A percentile compares a stretch with the other conserved stretches of the same genome.
Evolutionary conservation across 2,329 filamentous ascomycete species (phyloP).

Genomic region (Diplodia intermedia): DNA sequence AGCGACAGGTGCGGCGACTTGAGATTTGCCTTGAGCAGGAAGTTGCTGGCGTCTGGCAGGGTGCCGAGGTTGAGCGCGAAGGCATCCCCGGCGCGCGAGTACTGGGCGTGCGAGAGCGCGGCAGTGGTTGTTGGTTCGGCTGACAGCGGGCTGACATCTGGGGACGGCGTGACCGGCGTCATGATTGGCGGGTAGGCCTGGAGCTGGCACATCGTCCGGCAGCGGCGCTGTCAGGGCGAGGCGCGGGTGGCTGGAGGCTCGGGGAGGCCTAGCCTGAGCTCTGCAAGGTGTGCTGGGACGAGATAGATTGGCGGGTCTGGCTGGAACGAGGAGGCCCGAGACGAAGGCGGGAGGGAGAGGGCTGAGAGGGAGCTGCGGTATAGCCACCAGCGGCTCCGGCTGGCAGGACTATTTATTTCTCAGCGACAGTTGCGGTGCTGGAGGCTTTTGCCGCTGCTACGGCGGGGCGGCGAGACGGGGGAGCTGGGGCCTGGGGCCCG

Average conservation of each 20-base stretch:
- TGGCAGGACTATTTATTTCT: slow-evolving; percentile 18
- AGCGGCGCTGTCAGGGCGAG: slow-evolving; percentile 11
- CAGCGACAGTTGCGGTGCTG: neutral
- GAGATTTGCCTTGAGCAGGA: slow-evolving; percentile 48
- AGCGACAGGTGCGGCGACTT: slow-evolving; percentile 47
- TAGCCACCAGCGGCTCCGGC: slow-evolving; percentile 12
- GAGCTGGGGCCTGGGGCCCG: neutral
- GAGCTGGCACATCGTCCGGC: slow-evolving; percentile 29
- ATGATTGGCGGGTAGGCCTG: slow-evolving; percentile 44
- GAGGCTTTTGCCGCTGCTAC: slow-evolving; percentile 15
- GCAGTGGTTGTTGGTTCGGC: slow-evolving; percentile 39
- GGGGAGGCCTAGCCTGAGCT: neutral
- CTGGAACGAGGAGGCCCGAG: neutral
- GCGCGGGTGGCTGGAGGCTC: slow-evolving; percentile 23
- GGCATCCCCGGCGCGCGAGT: slow-evolving; percentile 44
- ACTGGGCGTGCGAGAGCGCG: slow-evolving; percentile 43
- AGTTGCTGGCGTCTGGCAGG: slow-evolving; percentile 47
- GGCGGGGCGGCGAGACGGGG: neutral
- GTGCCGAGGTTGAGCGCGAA: slow-evolving; percentile 51
- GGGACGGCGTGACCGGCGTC: slow-evolving; percentile 49
- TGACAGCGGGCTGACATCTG: slow-evolving; percentile 53
- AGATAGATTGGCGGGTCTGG: neutral
- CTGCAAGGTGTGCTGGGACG: neutral
- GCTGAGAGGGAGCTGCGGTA: neutral
- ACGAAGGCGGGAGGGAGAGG: neutral